Conservation (phyloP, 176 grass and related monocot species). For the Hyparrhenia diplandra region DNA sequence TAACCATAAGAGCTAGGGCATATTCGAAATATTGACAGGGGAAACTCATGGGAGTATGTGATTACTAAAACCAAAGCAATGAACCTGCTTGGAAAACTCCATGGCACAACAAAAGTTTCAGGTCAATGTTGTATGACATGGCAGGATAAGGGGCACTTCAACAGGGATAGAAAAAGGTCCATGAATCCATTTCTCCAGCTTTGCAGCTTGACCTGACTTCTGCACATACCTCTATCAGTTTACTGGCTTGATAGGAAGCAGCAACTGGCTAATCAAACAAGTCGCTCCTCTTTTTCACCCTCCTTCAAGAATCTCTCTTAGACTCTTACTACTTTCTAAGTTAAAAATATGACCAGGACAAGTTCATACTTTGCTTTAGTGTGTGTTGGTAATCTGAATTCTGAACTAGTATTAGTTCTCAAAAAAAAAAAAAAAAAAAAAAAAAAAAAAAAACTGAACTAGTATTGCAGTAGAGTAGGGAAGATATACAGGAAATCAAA, state of each 20-base stretch:
- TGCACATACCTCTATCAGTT: background rate
- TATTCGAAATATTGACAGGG: background rate
- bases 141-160: background rate
- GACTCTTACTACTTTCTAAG: background rate
- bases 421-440: too few species aligned
- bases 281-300: background rate
- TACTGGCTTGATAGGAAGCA: background rate
- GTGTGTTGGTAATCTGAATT: background rate
- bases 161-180: background rate
- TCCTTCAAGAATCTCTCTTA: background rate
- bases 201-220: background rate
- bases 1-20: background rate
- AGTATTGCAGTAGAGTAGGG: background rate
- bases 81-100: background rate
- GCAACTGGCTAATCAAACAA: background rate
- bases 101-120: background rate
- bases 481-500: background rate
- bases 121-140: background rate
- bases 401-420: too few species aligned
- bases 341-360: background rate
- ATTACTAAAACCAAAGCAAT: background rate
- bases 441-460: too few species aligned
- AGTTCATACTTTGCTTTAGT: background rate
- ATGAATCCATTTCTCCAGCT: background rate
- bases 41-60: too few species aligned